These are phyloP conservation scores for Alternaria consortialis DNA, from an alignment of 2,329 filamentous ascomycete species.

Conservation along the genomic window DNA sequence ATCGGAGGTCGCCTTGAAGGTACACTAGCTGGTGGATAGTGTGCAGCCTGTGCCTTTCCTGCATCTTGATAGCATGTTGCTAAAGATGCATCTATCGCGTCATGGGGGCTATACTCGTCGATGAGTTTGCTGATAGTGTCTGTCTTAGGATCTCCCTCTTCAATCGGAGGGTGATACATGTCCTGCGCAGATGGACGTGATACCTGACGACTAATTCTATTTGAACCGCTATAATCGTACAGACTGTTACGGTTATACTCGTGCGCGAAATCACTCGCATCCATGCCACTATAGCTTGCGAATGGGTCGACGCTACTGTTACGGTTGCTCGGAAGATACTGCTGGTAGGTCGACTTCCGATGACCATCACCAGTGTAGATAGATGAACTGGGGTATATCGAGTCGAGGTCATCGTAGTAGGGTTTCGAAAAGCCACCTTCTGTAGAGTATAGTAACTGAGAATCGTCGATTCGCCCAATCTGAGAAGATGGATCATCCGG, in stretches of 20 bases:
- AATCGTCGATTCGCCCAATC: constrained; percentile 22
- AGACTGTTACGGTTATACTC: constrained; percentile 25
- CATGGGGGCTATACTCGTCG: constrained; percentile 35
- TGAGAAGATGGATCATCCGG: constrained; percentile 39
- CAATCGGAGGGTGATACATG: constrained; percentile 20
- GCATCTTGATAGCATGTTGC: constrained; percentile 1
- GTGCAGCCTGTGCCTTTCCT: neutral
- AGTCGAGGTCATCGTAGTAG: constrained; percentile 44
- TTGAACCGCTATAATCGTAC: constrained; percentile 24
- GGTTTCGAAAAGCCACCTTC: constrained; percentile 20
- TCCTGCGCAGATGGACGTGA: constrained; percentile 26
- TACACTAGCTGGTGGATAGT: neutral
- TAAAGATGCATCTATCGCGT: constrained; percentile 14
- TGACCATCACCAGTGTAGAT: constrained; percentile 41
- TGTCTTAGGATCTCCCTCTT: constrained; percentile 31
- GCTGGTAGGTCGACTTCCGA: constrained; percentile 30
- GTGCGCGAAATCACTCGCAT: constrained; percentile 20
- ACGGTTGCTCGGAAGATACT: constrained; percentile 27
- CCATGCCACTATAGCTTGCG: constrained; percentile 25
- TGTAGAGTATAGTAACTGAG: constrained; percentile 20
- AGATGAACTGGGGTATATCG: constrained; percentile 43
- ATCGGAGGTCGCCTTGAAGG: constrained; percentile 15
- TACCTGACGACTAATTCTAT: constrained; percentile 16
- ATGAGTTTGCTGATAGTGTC: constrained; percentile 48
- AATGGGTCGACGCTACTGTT: constrained; percentile 37